Evolutionary conservation across 139 green algal species (phyloP).

Genomic region (Closterium sp.): DNA sequence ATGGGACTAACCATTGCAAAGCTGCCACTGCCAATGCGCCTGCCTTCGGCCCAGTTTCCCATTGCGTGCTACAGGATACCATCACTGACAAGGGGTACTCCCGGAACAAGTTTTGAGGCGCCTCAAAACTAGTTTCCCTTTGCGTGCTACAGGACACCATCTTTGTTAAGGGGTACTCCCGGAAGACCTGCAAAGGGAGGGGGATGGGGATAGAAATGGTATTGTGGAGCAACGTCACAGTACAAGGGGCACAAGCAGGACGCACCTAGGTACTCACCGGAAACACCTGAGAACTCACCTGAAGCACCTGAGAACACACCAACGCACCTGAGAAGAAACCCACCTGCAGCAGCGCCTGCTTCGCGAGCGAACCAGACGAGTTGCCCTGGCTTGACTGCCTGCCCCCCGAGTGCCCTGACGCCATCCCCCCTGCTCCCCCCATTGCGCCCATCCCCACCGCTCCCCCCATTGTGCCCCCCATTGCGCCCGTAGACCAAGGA

Average conservation of each 20-base stretch:
- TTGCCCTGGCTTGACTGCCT: background rate
- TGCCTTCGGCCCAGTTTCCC: background rate
- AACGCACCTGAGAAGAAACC: background rate
- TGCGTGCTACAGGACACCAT: too few species aligned
- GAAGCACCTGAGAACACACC: background rate
- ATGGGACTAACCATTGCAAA: too few species aligned
- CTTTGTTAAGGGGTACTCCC: background rate
- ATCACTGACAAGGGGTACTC: background rate
- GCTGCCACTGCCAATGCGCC: background rate
- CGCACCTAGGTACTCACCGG: too few species aligned
- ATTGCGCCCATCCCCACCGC: background rate
- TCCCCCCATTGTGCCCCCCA: background rate
- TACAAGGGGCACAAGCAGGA: too few species aligned
- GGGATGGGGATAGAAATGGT: too few species aligned
- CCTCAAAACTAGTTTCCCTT: too few species aligned
- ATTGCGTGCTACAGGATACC: background rate
- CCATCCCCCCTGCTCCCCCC: background rate
- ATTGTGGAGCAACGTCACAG: too few species aligned
- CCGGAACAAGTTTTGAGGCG: too few species aligned
- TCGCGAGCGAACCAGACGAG: background rate
- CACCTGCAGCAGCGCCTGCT: background rate
- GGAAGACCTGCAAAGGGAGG: background rate
- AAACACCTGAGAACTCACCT: background rate
- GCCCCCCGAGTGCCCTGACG: background rate
- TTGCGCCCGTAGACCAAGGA: background rate